Base-by-base conservation (phyloP, 2,329 filamentous ascomycete genomes). In the Colletotrichum graminicola region DNA sequence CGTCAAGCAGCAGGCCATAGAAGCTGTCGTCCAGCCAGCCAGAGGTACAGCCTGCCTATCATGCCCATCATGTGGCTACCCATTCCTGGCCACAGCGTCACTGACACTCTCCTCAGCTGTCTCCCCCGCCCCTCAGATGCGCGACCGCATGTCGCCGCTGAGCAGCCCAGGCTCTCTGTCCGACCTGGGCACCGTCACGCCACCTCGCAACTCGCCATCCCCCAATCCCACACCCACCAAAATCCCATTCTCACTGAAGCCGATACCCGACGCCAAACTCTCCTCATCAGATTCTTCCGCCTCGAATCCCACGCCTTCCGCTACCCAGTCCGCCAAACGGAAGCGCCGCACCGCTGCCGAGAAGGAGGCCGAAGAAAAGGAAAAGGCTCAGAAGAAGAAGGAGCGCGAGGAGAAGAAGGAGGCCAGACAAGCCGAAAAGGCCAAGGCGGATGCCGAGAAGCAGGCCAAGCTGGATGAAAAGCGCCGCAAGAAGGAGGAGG, bases 401-500 rank as follows among this genome's bases (percentile, higher is more conserved):
- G 73, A 72, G 61, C 75, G 73, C 2, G 77, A 79, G 14, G 77
- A 73, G 18, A 77, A 77, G 59, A 78, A 78, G 52, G 79, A 79
- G 68, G 80, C 80, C 23, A 75, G 76, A 32, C 81, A 82, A 43
- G 82, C 81, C 36, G 83, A 83, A 49, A 76, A 77, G 1, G 78
- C 63, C 12, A 70, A 70, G 56, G 62, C 56, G 32, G 67, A 64
- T 77, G 7, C 83, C 61, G 84, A 85, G 65, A 81, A 81, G 26
- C 76, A 78, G 62, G 67, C 76, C 10, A 80, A 78, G 51, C 80
- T 80, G 14, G 82, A 82, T 18, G 82, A 83, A 71, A 87, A 86
- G 77, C 84, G 82, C 75, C 80, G 80, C 39, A 84, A 86, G 74
- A 87, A 85, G 76, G 86, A 88, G 51, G 85, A 87, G 52, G 85